These are phyloP conservation scores for Pseudopediastrum boryanum DNA, from an alignment of 139 green algal species.

Conservation along the genomic window DNA sequence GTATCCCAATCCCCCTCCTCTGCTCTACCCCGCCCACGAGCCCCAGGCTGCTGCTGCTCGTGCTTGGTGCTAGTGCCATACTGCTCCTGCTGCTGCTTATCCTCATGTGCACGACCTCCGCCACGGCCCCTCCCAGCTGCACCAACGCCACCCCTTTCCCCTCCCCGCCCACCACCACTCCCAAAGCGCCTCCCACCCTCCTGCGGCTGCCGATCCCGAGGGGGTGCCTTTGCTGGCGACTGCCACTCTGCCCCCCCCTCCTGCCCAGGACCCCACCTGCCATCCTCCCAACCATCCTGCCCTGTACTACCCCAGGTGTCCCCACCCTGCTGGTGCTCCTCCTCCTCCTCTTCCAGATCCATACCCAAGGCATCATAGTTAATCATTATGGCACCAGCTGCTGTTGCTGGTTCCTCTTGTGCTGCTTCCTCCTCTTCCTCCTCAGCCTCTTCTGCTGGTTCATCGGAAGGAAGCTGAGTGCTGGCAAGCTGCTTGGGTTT, in stretches of 20 bases:
- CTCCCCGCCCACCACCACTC: too few relatives aligned
- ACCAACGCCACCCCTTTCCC: too few relatives aligned
- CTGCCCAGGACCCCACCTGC: background rate
- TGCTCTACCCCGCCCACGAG: too few relatives aligned
- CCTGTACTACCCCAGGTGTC: background rate
- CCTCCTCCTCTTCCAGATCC: background rate
- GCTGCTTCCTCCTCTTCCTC: constrained; percentile 1
- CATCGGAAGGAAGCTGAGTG: background rate
- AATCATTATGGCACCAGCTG: background rate
- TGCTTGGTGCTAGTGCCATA: background rate
- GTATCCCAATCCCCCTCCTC: too few relatives aligned
- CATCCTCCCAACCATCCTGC: background rate
- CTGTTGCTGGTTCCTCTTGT: background rate
- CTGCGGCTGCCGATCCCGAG: background rate
- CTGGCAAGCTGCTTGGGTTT: background rate
- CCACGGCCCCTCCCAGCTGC: too few relatives aligned
- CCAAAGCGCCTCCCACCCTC: too few relatives aligned
- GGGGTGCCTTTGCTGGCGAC: background rate
- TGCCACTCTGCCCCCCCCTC: background rate
- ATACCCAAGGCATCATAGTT: background rate
- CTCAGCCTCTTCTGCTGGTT: background rate
- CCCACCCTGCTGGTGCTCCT: background rate
- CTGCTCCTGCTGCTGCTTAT: background rate
- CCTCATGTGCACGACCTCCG: too few relatives aligned
- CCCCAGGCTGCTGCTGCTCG: too few relatives aligned